phyloP scores from a whole-genome alignment of 768 basidiomycete species.

The Sutorius australiensis region DNA sequence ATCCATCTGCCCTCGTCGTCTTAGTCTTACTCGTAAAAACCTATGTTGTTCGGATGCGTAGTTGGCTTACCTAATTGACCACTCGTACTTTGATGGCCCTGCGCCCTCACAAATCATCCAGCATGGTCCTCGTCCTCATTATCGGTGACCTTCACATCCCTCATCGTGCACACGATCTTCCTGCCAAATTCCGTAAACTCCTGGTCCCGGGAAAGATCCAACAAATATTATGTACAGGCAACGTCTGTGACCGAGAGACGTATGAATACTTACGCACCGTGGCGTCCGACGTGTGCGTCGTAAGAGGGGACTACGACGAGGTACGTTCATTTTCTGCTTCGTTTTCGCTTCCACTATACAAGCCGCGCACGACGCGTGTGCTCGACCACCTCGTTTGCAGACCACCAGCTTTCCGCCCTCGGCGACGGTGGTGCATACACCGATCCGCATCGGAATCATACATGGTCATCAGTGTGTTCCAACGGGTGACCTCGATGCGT shows the following conservation, averaged over 20 bases:
- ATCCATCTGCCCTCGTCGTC: background rate
- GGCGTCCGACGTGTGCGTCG: conserved; percentile 89
- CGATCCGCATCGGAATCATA: conserved; percentile 87
- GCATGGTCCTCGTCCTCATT: conserved; percentile 82
- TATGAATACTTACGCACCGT: conserved; percentile 94
- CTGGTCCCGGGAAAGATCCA: conserved; percentile 95
- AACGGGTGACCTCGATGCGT: conserved; percentile 86
- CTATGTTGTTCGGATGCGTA: background rate
- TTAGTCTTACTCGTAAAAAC: background rate
- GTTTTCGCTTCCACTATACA: background rate
- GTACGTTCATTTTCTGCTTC: conserved; percentile 38
- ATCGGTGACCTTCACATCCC: conserved; percentile 98
- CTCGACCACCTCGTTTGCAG: conserved; percentile 30
- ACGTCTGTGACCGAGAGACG: conserved; percentile 96
- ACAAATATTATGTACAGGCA: conserved; percentile 96
- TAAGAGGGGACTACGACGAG: conserved; percentile 95
- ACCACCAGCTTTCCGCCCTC: conserved; percentile 75
- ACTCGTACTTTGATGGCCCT: background rate
- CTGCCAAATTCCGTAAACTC: conserved; percentile 95
- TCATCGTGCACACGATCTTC: conserved; percentile 83
- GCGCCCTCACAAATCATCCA: conserved; percentile 12
- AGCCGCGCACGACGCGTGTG: background rate
- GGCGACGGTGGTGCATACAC: conserved; percentile 72
- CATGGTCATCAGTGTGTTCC: conserved; percentile 95
- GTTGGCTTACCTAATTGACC: conserved; percentile 25